These are phyloP conservation scores for Tuber calosporum DNA, from an alignment of 495 filamentous ascomycete genomes.

Conservation along the genomic window DNA sequence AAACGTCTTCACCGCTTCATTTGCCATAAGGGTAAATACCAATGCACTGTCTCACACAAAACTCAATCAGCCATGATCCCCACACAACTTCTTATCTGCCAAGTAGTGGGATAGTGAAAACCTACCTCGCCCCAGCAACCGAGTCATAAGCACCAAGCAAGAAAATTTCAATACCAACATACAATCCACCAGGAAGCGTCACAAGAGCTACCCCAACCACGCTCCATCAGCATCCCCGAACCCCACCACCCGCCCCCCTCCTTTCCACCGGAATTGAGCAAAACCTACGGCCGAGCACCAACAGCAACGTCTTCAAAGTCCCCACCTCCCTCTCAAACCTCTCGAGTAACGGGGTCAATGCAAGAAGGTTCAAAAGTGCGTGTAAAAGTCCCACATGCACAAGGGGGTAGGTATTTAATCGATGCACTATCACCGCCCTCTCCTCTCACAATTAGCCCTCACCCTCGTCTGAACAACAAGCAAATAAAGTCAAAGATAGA, in stretches of 20 bases:
- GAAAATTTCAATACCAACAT: constrained; percentile 61
- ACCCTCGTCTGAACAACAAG: constrained; percentile 4
- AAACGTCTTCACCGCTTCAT: constrained; percentile 76
- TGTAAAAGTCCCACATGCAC: constrained; percentile 78
- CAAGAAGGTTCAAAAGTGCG: constrained; percentile 66
- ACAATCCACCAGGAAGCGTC: constrained; percentile 66
- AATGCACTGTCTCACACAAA: constrained; percentile 56
- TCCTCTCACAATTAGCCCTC: constrained; percentile 13
- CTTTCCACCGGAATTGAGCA: background rate
- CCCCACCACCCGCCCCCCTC: background rate
- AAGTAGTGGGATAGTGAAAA: constrained; percentile 3
- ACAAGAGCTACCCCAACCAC: constrained; percentile 55
- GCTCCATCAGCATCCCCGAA: constrained; percentile 12
- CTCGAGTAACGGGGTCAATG: constrained; percentile 76
- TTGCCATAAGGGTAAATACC: constrained; percentile 78
- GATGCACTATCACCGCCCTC: constrained; percentile 60
- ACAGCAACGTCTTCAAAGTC: constrained; percentile 69
- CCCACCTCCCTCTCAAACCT: constrained; percentile 91
- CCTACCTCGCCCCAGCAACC: constrained; percentile 76
- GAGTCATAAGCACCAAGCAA: constrained; percentile 58
- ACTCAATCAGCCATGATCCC: constrained; percentile 15
- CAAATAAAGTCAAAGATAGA: background rate
- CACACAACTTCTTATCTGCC: background rate
- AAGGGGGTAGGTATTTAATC: constrained; percentile 84
- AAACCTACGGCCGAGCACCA: constrained; percentile 83